Evolutionary conservation across 306 rosid species (phyloP), one percentile per base, ranked within the genome.

Genomic region (Cucumis melo): DNA sequence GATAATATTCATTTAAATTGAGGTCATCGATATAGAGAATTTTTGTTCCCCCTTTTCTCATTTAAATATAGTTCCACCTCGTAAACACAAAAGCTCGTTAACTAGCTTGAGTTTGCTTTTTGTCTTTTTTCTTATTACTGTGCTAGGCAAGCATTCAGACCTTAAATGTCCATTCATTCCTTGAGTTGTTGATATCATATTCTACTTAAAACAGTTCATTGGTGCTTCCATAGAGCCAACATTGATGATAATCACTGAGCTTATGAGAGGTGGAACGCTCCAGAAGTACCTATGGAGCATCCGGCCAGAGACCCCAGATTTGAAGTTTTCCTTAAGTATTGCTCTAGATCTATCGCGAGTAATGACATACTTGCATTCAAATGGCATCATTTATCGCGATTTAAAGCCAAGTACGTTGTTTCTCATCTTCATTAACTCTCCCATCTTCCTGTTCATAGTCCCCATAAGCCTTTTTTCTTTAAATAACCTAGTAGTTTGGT

Each of bases 361-460:
- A 3, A 83, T 88, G 90, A 81, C 82, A 76, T 85, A 71, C 76
- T 64, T 86, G 83, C 92, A 86, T 74, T 81, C 78, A 65, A 83
- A 81, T 75, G 83, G 88, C 68, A 80, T 88, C 81, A 81, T 88
- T n/a, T 88, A 88, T 77, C 82, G 89, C 10, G 90, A 88, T 48
- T 73, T 86, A 81, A 86, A 88, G 72, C 88, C 90, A 20, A 48
- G 88, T 88, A 83, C 74, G 56, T 11, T 42, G 17, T 59, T 75
- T 41, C 10, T 63, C 5, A 24, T 56, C 57, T 73, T 14, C 48
- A 62, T 41, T 64, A 48, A 2, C 41, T 19, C 44, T 48, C 29
- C 8, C 56, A 70, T 21, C 68, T 54, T 46, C 48, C 38, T 61
- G 44, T 66, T 27, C 73, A n/a, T 39, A 39, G 14, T 38, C 17